These are phyloP conservation scores for Leccinellum rugosiceps DNA, from an alignment of 768 basidiomycete species.

Conservation along the genomic window DNA sequence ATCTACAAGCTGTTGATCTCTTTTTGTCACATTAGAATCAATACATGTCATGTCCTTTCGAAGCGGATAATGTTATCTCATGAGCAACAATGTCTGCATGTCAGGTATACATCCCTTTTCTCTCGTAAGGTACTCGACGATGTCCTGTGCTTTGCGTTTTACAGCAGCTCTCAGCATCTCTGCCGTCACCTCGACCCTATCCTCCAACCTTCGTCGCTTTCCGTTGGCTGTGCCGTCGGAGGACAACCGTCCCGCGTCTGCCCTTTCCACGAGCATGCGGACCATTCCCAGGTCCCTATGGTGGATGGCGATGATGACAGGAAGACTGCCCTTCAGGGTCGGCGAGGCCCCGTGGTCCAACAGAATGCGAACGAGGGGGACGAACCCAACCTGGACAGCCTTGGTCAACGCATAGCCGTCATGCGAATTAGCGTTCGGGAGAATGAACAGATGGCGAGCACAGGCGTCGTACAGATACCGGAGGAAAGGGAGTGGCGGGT, in stretches of 20 bases:
- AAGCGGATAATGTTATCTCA: constrained; percentile 24
- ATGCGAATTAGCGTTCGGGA: constrained; percentile 60
- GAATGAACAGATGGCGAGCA: constrained; percentile 35
- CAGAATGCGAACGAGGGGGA: constrained; percentile 66
- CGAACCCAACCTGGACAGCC: constrained; percentile 65
- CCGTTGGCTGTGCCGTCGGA: constrained; percentile 16
- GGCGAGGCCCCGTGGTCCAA: constrained; percentile 75
- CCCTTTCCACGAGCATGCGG: constrained; percentile 71
- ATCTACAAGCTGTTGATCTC: neutral
- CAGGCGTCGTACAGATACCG: constrained; percentile 45
- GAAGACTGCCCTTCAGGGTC: constrained; percentile 51
- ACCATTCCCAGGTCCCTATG: constrained; percentile 66
- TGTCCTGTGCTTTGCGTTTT: constrained; percentile 59
- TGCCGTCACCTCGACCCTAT: constrained; percentile 51
- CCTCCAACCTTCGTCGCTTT: constrained; percentile 57
- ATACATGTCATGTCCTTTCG: neutral
- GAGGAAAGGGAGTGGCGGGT: constrained; percentile 64
- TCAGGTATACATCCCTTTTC: constrained; percentile 76
- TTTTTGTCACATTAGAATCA: neutral
- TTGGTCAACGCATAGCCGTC: constrained; percentile 80
- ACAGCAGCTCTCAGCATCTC: constrained; percentile 69
- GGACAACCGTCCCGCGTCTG: constrained; percentile 24
- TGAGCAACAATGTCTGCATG: constrained; percentile 55
- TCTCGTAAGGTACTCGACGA: constrained; percentile 63
- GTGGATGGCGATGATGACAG: constrained; percentile 73